These are phyloP conservation scores for Modicella reniformis DNA, from an alignment of 371 early-diverging fungal species.

Conservation along the genomic window DNA sequence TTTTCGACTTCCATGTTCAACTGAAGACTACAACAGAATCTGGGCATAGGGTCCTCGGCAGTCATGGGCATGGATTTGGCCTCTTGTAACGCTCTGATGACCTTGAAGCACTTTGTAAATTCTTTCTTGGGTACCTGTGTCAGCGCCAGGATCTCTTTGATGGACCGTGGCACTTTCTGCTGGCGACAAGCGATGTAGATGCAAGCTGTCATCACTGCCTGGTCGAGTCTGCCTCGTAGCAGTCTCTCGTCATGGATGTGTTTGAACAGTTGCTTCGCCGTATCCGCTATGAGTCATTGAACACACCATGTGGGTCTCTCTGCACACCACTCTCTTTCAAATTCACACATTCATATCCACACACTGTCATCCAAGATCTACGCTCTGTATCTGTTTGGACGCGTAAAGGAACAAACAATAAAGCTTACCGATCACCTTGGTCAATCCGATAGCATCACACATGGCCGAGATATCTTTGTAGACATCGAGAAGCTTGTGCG, in stretches of 20 bases:
- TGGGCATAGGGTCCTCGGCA: conserved; percentile 82
- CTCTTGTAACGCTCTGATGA: conserved; percentile 72
- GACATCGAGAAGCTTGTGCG: conserved; percentile 86
- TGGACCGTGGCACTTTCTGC: conserved; percentile 92
- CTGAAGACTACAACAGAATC: conserved; percentile 85
- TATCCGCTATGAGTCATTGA: conserved; percentile 76
- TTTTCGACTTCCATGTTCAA: conserved; percentile 77
- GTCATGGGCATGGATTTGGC: conserved; percentile 71
- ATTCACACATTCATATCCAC: too few species aligned
- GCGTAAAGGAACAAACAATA: neutral
- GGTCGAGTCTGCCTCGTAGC: conserved; percentile 86
- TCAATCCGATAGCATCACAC: conserved; percentile 88
- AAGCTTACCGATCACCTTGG: conserved; percentile 75
- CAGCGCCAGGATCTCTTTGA: conserved; percentile 95
- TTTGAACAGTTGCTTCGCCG: conserved; percentile 96
- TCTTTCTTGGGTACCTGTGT: conserved; percentile 93
- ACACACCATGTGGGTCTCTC: too few species aligned
- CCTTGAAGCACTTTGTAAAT: conserved; percentile 87
- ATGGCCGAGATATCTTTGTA: conserved; percentile 92
- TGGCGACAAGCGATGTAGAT: conserved; percentile 96
- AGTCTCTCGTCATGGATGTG: conserved; percentile 86
- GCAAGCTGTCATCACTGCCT: conserved; percentile 95
- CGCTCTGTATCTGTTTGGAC: too few species aligned
- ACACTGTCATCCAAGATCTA: too few species aligned
- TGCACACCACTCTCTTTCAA: too few species aligned